A percentile compares a stretch with the other conserved stretches of the same genome.
Evolutionary conservation across 2,329 filamentous ascomycete genomes (phyloP).

Genomic region (Talaromyces rugulosus): DNA sequence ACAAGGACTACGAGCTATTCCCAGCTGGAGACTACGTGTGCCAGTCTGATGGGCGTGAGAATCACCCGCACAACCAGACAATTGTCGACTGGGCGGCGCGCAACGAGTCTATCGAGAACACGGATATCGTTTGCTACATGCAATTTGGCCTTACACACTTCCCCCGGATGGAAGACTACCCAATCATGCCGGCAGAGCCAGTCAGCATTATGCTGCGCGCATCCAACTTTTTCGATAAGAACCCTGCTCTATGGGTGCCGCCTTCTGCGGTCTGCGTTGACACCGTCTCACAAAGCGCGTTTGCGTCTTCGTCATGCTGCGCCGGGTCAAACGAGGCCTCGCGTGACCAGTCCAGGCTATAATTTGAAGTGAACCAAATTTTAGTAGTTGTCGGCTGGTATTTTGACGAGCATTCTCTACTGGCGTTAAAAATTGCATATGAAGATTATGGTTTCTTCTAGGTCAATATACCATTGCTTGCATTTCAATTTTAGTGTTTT

Average conservation of each 20-base stretch:
- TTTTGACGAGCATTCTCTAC: neutral
- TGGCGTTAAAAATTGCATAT: neutral
- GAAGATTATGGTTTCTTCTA: neutral
- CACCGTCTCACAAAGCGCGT: conserved; percentile 24
- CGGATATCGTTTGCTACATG: conserved; percentile 54
- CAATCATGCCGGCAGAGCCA: conserved; percentile 57
- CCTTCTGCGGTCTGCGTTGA: conserved; percentile 21
- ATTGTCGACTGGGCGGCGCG: conserved; percentile 34
- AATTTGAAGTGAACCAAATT: neutral
- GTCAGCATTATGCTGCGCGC: conserved; percentile 56
- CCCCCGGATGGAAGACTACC: conserved; percentile 50
- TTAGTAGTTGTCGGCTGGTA: neutral
- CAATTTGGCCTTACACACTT: conserved; percentile 58
- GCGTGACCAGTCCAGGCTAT: conserved; percentile 9
- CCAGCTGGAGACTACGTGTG: conserved; percentile 59
- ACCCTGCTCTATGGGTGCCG: conserved; percentile 57
- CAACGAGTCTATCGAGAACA: conserved; percentile 52
- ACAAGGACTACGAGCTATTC: conserved; percentile 57
- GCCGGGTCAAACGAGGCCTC: neutral
- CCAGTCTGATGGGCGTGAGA: conserved; percentile 46
- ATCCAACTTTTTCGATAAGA: conserved; percentile 57
- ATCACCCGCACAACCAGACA: conserved; percentile 36
- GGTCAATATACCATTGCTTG: neutral
- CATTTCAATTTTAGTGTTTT: neutral
- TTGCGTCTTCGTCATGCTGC: conserved; percentile 13